Percentiles rank a stretch among this genome's conserved stretches.
These are phyloP conservation scores for Coniophora puteana DNA, from an alignment of 1,284 basidiomycete genomes.

Conservation along the genomic window DNA sequence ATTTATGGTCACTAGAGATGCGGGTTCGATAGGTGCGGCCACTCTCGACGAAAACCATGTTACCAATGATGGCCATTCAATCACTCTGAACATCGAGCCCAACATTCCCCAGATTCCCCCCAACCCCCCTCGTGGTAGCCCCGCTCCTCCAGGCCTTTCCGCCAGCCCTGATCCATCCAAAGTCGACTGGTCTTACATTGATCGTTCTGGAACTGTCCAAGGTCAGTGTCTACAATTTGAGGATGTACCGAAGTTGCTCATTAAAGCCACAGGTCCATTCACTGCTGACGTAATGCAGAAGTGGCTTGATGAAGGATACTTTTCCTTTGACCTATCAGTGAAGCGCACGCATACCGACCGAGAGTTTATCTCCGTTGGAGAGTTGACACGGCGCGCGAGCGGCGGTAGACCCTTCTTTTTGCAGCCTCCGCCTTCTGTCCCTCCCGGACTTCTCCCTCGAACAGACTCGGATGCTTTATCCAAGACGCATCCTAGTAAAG, in stretches of 20 bases:
- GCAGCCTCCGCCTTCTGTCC: constrained; percentile 38
- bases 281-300: constrained; percentile 90
- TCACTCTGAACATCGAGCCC: too few species aligned
- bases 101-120: constrained; percentile 14
- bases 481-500: too few species aligned
- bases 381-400: constrained; percentile 47
- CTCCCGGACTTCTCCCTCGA: constrained; percentile 51
- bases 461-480: too few species aligned
- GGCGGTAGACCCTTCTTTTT: constrained; percentile 63
- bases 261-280: constrained; percentile 73
- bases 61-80: too few species aligned
- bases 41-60: too few species aligned
- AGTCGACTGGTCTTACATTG: constrained; percentile 89
- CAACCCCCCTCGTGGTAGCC: constrained; percentile 22
- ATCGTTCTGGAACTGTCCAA: constrained; percentile 87
- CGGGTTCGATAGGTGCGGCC: too few species aligned
- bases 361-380: constrained; percentile 63
- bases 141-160: constrained; percentile 42
- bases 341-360: constrained; percentile 68
- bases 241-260: too few species aligned
- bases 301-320: constrained; percentile 93
- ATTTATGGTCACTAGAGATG: too few species aligned
- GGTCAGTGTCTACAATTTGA: constrained; percentile 44
- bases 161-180: constrained; percentile 70
- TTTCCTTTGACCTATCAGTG: constrained; percentile 82